Conservation (phyloP, 2,329 filamentous ascomycete species). For the Calonectria leucothoes region DNA sequence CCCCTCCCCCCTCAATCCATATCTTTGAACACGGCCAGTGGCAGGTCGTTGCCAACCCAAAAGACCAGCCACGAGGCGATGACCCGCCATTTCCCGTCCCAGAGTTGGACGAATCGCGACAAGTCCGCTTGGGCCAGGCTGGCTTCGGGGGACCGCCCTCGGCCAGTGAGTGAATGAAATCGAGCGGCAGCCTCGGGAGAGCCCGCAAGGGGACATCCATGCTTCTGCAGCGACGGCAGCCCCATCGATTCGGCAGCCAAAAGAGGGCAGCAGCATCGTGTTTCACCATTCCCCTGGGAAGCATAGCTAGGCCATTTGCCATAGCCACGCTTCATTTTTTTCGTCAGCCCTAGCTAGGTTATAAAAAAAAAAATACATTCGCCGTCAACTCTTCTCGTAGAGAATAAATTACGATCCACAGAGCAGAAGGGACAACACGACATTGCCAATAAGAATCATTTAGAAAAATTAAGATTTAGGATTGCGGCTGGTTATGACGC, state of each 20-base stretch:
- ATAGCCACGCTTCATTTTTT: not conserved
- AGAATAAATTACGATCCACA: not conserved
- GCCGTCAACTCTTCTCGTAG: not conserved
- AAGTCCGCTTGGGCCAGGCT: not conserved
- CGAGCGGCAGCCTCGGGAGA: constrained; percentile 19
- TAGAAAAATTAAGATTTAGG: not conserved
- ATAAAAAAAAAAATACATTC: not conserved
- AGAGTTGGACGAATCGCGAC: not conserved
- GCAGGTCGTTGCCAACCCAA: not conserved
- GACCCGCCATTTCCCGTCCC: constrained; percentile 1
- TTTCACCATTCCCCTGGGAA: constrained; percentile 10
- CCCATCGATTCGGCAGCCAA: constrained; percentile 11
- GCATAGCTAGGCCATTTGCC: not conserved
- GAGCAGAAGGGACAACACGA: not conserved
- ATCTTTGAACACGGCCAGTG: not conserved
- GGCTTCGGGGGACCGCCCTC: not conserved
- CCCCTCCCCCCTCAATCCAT: too few species aligned
- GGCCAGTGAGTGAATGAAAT: not conserved
- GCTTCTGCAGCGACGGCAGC: constrained; percentile 8
- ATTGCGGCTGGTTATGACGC: not conserved
- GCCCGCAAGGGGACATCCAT: constrained; percentile 21
- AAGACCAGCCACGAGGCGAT: not conserved
- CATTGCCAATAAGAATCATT: not conserved
- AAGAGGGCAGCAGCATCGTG: not conserved
- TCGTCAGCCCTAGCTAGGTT: not conserved